Conservation (phyloP, 768 basidiomycete genomes). For the Auriculariales sp. region DNA sequence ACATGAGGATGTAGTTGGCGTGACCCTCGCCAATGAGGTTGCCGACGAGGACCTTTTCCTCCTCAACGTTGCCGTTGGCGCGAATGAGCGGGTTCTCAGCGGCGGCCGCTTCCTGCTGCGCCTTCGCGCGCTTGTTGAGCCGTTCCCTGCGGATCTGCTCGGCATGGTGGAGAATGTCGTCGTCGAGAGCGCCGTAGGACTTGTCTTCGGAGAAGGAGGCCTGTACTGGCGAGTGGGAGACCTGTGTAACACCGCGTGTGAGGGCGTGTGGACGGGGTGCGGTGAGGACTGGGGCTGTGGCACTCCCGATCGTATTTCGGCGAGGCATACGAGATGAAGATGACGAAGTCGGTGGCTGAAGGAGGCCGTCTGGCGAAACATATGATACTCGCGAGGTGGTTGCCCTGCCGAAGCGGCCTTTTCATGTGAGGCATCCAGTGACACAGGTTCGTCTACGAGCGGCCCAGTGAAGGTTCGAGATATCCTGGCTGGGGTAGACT, state of each 20-base stretch:
- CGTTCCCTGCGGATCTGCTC: constrained; percentile 77
- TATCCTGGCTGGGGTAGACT: not conserved
- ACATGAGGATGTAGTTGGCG: constrained; percentile 98
- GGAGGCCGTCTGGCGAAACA: not conserved
- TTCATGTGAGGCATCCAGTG: not conserved
- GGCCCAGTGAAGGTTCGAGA: not conserved
- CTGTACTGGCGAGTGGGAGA: not conserved
- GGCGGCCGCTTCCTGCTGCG: constrained; percentile 46
- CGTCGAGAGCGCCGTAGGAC: constrained; percentile 37
- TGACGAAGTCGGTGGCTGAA: not conserved
- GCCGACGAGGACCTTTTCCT: constrained; percentile 61
- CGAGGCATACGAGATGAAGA: constrained; percentile 1
- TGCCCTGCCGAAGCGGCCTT: not conserved
- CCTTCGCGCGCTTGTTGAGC: constrained; percentile 52
- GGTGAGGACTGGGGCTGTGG: no score
- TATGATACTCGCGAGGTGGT: not conserved
- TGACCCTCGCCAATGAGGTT: constrained; percentile 98
- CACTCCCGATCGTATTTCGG: not conserved
- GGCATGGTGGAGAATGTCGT: constrained; percentile 78
- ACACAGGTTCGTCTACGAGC: not conserved
- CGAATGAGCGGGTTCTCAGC: constrained; percentile 24
- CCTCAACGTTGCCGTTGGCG: constrained; percentile 21
- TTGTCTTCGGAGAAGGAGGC: not conserved
- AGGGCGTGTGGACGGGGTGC: not conserved
- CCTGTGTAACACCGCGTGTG: not conserved